Base-by-base conservation (phyloP, 2,329 filamentous ascomycete genomes). In the Pseudohalonectria lignicola region DNA sequence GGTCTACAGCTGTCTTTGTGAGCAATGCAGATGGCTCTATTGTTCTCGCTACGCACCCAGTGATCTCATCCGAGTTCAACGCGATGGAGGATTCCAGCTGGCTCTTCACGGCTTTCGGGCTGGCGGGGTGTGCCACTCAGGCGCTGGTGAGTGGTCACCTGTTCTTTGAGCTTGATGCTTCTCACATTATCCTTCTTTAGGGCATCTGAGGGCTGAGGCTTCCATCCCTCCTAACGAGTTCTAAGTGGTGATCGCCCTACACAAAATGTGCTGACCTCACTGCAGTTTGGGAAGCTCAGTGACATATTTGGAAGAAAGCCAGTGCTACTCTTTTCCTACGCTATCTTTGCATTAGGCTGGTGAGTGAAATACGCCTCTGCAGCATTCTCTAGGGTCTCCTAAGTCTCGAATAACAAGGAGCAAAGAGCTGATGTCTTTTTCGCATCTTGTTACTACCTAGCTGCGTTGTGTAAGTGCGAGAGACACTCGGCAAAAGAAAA, bases 21-120 rank as follows among this genome's bases (percentile, higher is more conserved):
- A 70, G 72, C 6, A 77, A 79, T 39, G 70, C 73, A 13, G 82
- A 86, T 49, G 58, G 62, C 0, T 79, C 76, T 1, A 59, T 86
- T 0, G 67, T 86, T 0, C 59, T 86, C 23, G 79, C 82, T 0
- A 82, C 79, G 0, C 75, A 81, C 41, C 70, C 72, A 1, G 62
- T 62, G 4, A 76, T 80, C 37, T 69, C 74, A 0, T 80, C 75
- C 9, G 69, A 79, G 39, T 80, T 80, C 46, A 60, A 69, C 38
- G 62, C 65, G 25, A 50, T 80, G 4, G 65, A 64, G 13, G 65
- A 71, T 37, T 76, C 74, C 4, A 74, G 66, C 41, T 76, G 75
- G 72, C 50, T 76, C 10, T 67, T 72, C 13, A 72, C 68, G 4
- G 62, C 61, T 29, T 74, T 73, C 43, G 56, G 63, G 2, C 49